These are phyloP conservation scores for Aureobasidium sp. DNA, from an alignment of 2,329 filamentous ascomycete species.

Conservation along the genomic window DNA sequence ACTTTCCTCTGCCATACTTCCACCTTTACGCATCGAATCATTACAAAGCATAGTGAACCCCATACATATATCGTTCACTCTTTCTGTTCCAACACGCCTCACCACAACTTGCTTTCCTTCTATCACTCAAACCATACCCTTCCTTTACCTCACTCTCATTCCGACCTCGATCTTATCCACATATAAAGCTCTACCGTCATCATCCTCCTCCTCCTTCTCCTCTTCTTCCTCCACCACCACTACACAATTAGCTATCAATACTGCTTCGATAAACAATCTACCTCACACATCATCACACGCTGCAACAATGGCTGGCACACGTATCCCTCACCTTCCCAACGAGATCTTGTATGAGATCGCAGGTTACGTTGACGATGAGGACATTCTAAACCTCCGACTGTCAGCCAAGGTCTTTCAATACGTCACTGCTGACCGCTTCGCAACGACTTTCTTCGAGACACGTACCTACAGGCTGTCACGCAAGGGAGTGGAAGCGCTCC, in stretches of 20 bases:
- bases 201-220: too few species aligned
- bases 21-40: too few species aligned
- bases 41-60: not conserved
- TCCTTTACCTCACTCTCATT: not conserved
- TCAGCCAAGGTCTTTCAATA: not conserved
- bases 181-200: not conserved
- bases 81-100: not conserved
- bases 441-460: not conserved
- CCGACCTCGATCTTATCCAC: not conserved
- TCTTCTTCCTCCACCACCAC: not conserved
- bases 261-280: not conserved
- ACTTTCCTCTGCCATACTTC: not conserved
- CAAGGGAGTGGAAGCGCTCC: not conserved
- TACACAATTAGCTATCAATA: not conserved
- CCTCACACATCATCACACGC: not conserved
- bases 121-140: not conserved
- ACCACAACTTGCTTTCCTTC: not conserved
- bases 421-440: not conserved
- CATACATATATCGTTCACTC: not conserved
- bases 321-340: not conserved
- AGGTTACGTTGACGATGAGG: not conserved
- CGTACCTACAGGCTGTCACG: not conserved
- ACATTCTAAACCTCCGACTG: not conserved
- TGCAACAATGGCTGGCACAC: not conserved
- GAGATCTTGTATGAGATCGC: not conserved